Conservation (phyloP, 116 monocot genomes). For the Papilionanthe hybrid region DNA sequence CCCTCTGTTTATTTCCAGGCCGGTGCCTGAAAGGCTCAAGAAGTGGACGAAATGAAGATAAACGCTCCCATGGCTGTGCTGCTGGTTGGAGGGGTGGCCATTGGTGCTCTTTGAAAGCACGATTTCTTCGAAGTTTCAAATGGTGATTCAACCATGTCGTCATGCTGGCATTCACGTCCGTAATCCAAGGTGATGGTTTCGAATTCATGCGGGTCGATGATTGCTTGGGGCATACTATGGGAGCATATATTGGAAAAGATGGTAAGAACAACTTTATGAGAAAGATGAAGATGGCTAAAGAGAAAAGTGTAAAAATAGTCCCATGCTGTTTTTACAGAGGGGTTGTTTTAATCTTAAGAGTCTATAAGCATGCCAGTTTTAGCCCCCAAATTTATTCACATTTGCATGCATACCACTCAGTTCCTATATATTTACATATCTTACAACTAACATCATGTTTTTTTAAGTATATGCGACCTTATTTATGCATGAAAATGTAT, state of each 20-base stretch:
- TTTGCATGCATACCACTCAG: too few relatives aligned
- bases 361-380: too few relatives aligned
- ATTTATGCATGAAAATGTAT: too few relatives aligned
- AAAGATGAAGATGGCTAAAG: too few relatives aligned
- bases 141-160: constrained; percentile 88
- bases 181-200: constrained; percentile 94
- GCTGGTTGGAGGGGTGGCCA: constrained; percentile 28
- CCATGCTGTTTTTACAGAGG: too few relatives aligned
- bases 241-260: neutral
- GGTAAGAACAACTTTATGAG: too few relatives aligned
- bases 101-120: constrained; percentile 14
- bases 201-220: constrained; percentile 87
- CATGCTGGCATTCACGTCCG: constrained; percentile 85
- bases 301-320: too few relatives aligned
- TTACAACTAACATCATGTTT: too few relatives aligned
- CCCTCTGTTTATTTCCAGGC: constrained; percentile 83
- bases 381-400: too few relatives aligned
- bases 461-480: too few relatives aligned
- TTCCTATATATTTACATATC: too few relatives aligned
- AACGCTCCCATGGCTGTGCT: constrained; percentile 2
- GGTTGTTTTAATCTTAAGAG: too few relatives aligned
- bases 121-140: constrained; percentile 30
- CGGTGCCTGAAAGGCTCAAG: constrained; percentile 52
- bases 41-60: constrained; percentile 63
- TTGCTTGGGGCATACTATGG: constrained; percentile 97